phyloP scores from a whole-genome alignment of 805 yeast species.

The Kregervanrija delftensis region DNA sequence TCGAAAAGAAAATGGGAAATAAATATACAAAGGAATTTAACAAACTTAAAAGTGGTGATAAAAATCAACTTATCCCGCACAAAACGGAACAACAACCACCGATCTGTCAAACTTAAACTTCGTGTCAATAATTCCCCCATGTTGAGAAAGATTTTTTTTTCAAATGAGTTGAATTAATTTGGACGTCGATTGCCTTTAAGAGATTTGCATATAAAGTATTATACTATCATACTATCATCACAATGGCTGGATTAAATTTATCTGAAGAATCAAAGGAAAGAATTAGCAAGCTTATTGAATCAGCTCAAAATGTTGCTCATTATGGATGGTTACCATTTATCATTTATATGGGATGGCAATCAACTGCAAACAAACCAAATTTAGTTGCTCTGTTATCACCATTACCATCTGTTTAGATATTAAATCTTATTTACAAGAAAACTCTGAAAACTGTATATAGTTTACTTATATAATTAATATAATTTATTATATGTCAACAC shows the following conservation, averaged over 20 bases:
- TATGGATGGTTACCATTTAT: conserved; percentile 97
- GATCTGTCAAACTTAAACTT: too few relatives aligned
- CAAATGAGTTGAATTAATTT: too few relatives aligned
- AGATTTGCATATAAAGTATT: too few relatives aligned
- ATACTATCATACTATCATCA: conserved; percentile 1
- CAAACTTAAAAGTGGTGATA: too few relatives aligned
- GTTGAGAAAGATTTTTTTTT: too few relatives aligned
- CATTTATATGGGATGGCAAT: conserved; percentile 81
- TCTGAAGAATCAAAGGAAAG: conserved; percentile 67
- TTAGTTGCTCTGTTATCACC: conserved; percentile 73
- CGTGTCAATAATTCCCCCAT: too few relatives aligned
- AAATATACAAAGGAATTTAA: too few relatives aligned
- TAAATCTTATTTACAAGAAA: neutral
- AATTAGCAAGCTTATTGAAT: conserved; percentile 70
- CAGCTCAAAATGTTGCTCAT: conserved; percentile 83
- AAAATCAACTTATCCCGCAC: too few relatives aligned
- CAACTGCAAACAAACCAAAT: conserved; percentile 78
- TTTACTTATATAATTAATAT: neutral
- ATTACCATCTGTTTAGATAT: conserved; percentile 57
- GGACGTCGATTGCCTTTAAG: too few relatives aligned
- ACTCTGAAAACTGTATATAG: conserved; percentile 3
- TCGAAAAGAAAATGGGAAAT: too few relatives aligned
- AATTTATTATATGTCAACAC: neutral
- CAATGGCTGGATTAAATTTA: conserved; percentile 33
- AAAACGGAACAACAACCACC: too few relatives aligned